Evolutionary conservation across 768 basidiomycete species (phyloP).

Genomic region (Suillus lakei): DNA sequence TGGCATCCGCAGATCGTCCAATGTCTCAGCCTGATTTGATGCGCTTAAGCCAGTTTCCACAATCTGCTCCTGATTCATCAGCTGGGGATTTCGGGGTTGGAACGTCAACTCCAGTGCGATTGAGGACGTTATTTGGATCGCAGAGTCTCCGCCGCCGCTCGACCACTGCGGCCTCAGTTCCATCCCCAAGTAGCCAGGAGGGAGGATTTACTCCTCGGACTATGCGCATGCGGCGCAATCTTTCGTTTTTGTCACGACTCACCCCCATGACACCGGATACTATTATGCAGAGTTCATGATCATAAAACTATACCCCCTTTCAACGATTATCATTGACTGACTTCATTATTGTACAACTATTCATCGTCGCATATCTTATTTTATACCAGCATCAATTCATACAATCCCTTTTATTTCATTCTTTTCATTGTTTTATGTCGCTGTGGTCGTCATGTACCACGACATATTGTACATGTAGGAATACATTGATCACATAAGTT

Average conservation of each 20-base stretch:
- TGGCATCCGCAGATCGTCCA: slow-evolving; percentile 23
- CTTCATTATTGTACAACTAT: slow-evolving; percentile 9
- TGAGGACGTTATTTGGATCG: slow-evolving; percentile 18
- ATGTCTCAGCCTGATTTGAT: slow-evolving; percentile 38
- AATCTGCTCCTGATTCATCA: slow-evolving; percentile 13
- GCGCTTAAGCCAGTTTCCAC: slow-evolving; percentile 23
- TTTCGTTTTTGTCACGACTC: slow-evolving; percentile 42
- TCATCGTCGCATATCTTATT: slow-evolving; percentile 20
- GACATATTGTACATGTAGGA: slow-evolving; percentile 3
- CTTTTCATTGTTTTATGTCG: slow-evolving; percentile 7
- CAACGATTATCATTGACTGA: slow-evolving; percentile 4
- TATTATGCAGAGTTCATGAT: slow-evolving; percentile 15
- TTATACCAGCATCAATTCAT: slow-evolving; percentile 12
- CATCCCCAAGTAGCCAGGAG: slow-evolving; percentile 17
- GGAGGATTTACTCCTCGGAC: slow-evolving; percentile 20
- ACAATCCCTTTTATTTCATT: slow-evolving; percentile 11
- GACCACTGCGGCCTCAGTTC: slow-evolving; percentile 18
- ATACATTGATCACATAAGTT: not conserved
- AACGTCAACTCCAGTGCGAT: slow-evolving; percentile 15
- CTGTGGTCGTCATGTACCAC: not conserved
- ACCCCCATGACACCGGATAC: slow-evolving; percentile 22
- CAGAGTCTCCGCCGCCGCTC: slow-evolving; percentile 23
- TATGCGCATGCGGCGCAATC: slow-evolving; percentile 35
- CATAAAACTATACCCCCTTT: slow-evolving; percentile 10
- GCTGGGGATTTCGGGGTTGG: slow-evolving; percentile 29